A percentile compares a stretch with the other conserved stretches of the same genome.
Conservation (phyloP, 2,329 filamentous ascomycete genomes). For the Cryphonectria radicalis region DNA sequence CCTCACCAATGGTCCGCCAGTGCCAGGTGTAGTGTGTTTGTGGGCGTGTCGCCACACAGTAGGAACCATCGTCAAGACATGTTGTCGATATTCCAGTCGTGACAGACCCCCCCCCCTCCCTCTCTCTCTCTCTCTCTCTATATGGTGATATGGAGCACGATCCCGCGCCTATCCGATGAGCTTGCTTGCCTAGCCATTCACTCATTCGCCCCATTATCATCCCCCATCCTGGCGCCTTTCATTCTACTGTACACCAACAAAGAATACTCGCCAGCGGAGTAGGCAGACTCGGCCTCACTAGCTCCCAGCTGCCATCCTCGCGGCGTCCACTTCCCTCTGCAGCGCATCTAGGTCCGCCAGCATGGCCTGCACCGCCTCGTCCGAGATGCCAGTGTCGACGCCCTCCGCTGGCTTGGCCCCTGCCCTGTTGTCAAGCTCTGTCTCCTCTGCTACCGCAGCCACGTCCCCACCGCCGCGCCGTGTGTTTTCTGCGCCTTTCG, state of each 20-base stretch:
- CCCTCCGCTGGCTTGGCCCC: slow-evolving; percentile 33
- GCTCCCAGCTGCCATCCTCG: slow-evolving; percentile 50
- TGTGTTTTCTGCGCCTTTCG: slow-evolving; percentile 41
- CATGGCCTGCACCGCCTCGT: slow-evolving; percentile 58
- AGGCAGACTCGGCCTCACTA: background rate
- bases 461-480: slow-evolving; percentile 28
- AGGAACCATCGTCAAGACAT: background rate
- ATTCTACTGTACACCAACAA: background rate
- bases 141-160: background rate
- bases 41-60: background rate
- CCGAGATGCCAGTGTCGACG: slow-evolving; percentile 40
- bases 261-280: background rate
- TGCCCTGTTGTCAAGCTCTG: slow-evolving; percentile 31
- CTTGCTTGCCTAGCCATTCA: background rate
- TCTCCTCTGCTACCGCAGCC: slow-evolving; percentile 29
- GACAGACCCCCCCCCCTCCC: background rate
- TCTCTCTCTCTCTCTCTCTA: background rate
- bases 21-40: background rate
- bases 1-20: background rate
- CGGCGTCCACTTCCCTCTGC: slow-evolving; percentile 75
- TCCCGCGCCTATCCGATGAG: background rate
- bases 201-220: background rate
- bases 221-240: background rate
- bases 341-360: slow-evolving; percentile 73
- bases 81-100: background rate